phyloP scores from a whole-genome alignment of 257 asterid species.

The Gardenia jasminoides region DNA sequence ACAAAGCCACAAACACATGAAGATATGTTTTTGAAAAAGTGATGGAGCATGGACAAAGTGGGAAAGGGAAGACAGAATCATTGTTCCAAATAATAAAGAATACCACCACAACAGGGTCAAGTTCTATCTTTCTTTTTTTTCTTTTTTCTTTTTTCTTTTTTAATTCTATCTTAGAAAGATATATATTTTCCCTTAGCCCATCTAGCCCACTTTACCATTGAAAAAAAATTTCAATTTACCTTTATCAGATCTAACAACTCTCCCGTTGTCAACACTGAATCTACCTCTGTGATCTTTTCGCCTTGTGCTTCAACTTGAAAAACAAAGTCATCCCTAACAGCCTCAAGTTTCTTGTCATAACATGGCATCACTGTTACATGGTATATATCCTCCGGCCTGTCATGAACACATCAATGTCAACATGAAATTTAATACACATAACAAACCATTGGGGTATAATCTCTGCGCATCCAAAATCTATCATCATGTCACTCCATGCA shows the following conservation, averaged over 20 bases:
- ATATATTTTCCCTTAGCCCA: not conserved
- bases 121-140: no score
- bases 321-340: constrained; percentile 86
- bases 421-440: constrained; percentile 7
- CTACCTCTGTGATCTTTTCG: constrained; percentile 74
- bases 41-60: not conserved
- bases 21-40: not conserved
- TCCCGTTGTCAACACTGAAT: constrained; percentile 93
- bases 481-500: not conserved
- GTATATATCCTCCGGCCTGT: constrained; percentile 86
- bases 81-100: not conserved
- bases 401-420: constrained; percentile 22
- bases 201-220: not conserved
- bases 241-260: constrained; percentile 87
- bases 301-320: constrained; percentile 60
- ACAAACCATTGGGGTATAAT: not conserved
- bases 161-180: not conserved
- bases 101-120: not conserved
- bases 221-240: constrained; percentile 37
- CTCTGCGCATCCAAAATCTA: not conserved
- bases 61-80: not conserved
- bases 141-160: no score
- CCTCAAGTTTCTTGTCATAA: constrained; percentile 98
- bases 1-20: not conserved
- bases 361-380: constrained; percentile 99